Conservation (phyloP, 495 filamentous ascomycete genomes). For the Glarea lozoyensis region DNA sequence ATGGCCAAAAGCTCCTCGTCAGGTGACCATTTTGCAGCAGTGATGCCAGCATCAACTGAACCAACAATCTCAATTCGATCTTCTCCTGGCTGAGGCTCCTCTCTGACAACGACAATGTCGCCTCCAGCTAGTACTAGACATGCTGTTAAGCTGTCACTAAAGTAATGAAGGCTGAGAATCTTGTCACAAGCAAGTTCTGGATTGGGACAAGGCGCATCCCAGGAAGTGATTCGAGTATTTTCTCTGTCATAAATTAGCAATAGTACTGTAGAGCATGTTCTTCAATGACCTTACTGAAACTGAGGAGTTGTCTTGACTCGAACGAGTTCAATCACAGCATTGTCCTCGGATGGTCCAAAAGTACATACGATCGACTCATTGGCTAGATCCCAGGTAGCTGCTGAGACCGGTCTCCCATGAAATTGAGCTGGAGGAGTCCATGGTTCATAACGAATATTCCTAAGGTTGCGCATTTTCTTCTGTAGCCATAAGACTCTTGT, state of each 20-base stretch:
- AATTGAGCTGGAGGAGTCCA: constrained; percentile 40
- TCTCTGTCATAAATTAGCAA: constrained; percentile 17
- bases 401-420: constrained; percentile 49
- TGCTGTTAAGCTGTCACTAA: constrained; percentile 65
- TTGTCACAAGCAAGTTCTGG: constrained; percentile 61
- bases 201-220: constrained; percentile 71
- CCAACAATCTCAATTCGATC: constrained; percentile 89
- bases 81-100: constrained; percentile 58
- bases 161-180: constrained; percentile 72
- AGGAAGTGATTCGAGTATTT: constrained; percentile 59
- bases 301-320: constrained; percentile 34
- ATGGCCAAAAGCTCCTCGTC: constrained; percentile 87
- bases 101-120: constrained; percentile 77
- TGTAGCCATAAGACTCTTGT: too few species aligned
- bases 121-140: constrained; percentile 83
- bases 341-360: constrained; percentile 57
- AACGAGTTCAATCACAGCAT: constrained; percentile 57
- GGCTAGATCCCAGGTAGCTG: constrained; percentile 68
- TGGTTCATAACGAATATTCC: constrained; percentile 56
- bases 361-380: constrained; percentile 65
- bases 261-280: constrained; percentile 10
- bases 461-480: constrained; percentile 78
- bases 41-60: constrained; percentile 84
- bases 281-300: constrained; percentile 6
- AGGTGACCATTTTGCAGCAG: constrained; percentile 85